Evolutionary conservation across 495 filamentous ascomycete genomes (phyloP), one percentile per base, ranked within the genome.

Genomic region (Penicillium manginii): DNA sequence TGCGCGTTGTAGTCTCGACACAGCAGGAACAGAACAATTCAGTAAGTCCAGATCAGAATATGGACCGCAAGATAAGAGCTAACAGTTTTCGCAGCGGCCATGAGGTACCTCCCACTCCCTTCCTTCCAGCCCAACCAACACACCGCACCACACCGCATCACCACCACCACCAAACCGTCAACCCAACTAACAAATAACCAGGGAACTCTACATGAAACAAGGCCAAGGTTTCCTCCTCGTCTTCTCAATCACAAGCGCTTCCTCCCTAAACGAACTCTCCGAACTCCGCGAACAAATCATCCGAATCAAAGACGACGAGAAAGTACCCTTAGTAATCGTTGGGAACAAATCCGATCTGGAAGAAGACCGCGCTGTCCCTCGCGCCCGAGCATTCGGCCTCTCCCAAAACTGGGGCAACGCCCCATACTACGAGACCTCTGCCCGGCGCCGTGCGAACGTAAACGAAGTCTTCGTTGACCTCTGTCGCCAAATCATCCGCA

Each of bases 291-390:
- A 98, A 66, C 92, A 97, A 75, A 98, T 98, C 66, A 88, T 96
- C 57, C 91, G 92, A 54, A 97, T 98, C 73, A 98, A 98, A 77
- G 92, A 96, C 70, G 91, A 96, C 72, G 88, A 91, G 56, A 87
- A 86, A 49, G 87, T 97, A 9, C 94, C 94, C 26, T 87, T 98
- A 55, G 94, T 98, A 23, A 93, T 98, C 46, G 93, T 97, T 32
- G 94, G 94, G 61, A 98, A 98, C 80, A 98, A 98, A 73, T 91
- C 89, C 29, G 94, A 98, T 67, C 85, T 98, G 12, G 92, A 96
- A 74, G 92, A 96, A 66, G 90, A 96, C 66, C 88, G 94, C 33
- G 84, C 84, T 17, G 92, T 98, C 26, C 87, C 90, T 19, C 86
- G 92, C 18, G 83, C 88, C 43, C 88, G 87, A 57, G 94, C 92